Evolutionary conservation across 331 rosid genomes (phyloP).

Genomic region (Rosa hybrid): DNA sequence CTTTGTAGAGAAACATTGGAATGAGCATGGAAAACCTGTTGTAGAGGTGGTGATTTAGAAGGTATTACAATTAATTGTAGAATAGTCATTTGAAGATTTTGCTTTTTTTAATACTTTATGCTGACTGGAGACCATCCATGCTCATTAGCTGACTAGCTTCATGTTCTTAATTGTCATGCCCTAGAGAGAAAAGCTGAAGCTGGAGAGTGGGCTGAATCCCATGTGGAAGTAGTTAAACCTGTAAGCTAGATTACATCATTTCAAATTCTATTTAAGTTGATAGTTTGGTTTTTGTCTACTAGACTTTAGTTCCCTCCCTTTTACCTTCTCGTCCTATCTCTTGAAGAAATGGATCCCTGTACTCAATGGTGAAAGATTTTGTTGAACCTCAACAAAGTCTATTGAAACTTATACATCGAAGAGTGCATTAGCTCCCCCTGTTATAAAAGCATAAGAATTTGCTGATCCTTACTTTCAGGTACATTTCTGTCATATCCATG

Average conservation of each 20-base stretch:
- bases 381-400: slow-evolving; percentile 61
- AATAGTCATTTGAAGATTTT: slow-evolving; percentile 11
- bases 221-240: slow-evolving; percentile 59
- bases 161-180: slow-evolving; percentile 46
- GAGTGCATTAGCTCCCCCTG: slow-evolving; percentile 60
- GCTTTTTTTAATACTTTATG: neutral
- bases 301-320: slow-evolving; percentile 15
- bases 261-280: slow-evolving; percentile 14
- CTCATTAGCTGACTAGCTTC: slow-evolving; percentile 10
- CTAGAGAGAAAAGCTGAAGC: slow-evolving; percentile 65
- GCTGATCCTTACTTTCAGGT: slow-evolving; percentile 83
- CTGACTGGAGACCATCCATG: neutral
- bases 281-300: neutral
- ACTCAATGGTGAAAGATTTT: slow-evolving; percentile 46
- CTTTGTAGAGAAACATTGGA: slow-evolving; percentile 55
- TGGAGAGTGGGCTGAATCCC: slow-evolving; percentile 86
- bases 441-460: slow-evolving; percentile 53
- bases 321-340: slow-evolving; percentile 21
- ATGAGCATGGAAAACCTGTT: slow-evolving; percentile 72
- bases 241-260: slow-evolving; percentile 49
- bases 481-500: neutral
- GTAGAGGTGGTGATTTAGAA: slow-evolving; percentile 52
- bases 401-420: slow-evolving; percentile 62
- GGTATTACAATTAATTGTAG: slow-evolving; percentile 46
- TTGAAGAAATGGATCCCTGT: slow-evolving; percentile 82